A percentile compares a stretch with the other conserved stretches of the same genome.
phyloP scores from a whole-genome alignment of 768 basidiomycete species.

The Termitomyces sp. region DNA sequence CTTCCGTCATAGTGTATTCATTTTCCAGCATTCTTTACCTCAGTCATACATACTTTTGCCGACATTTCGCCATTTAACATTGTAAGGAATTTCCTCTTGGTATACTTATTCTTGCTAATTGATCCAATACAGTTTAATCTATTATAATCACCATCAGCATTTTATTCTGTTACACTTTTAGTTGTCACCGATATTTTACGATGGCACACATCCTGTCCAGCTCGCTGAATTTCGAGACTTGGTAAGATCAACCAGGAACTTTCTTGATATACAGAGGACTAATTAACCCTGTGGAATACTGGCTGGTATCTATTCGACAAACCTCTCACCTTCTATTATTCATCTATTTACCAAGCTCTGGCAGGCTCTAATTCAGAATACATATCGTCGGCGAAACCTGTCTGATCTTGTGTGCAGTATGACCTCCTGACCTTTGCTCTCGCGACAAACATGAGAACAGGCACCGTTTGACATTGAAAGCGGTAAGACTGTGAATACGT shows the following conservation, averaged over 20 bases:
- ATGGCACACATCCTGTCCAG: neutral
- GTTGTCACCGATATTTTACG: neutral
- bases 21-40: neutral
- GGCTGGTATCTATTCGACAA: neutral
- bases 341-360: neutral
- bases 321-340: neutral
- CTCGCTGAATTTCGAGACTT: neutral
- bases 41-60: slow-evolving; percentile 8
- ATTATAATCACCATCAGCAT: neutral
- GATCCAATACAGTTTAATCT: slow-evolving; percentile 5
- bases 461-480: neutral
- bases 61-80: slow-evolving; percentile 2
- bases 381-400: neutral
- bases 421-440: neutral
- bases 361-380: neutral
- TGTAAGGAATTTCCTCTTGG: slow-evolving; percentile 1
- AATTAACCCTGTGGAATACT: neutral
- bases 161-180: neutral
- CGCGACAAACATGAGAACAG: neutral
- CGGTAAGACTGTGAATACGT: neutral
- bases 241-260: neutral
- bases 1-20: neutral
- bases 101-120: neutral
- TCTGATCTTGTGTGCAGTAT: neutral
- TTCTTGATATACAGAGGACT: neutral